Evolutionary conservation across 2,329 filamentous ascomycete species (phyloP).

Genomic region (Colletotrichum endophyticum): DNA sequence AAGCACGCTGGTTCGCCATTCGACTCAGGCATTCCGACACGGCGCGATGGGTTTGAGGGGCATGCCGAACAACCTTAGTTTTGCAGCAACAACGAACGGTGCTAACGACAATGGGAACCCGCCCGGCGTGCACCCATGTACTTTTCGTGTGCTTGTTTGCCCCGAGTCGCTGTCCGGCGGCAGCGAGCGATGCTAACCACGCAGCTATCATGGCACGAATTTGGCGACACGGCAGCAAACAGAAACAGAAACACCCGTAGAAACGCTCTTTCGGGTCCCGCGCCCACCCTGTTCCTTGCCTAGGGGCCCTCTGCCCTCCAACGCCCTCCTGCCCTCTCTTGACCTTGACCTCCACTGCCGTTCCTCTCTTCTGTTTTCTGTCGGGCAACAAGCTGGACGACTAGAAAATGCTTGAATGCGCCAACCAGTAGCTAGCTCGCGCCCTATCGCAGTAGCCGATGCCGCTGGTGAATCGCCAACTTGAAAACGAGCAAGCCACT

Average conservation of each 20-base stretch:
- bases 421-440: not conserved
- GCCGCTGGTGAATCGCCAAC: not conserved
- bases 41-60: not conserved
- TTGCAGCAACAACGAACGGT: not conserved
- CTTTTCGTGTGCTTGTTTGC: not conserved
- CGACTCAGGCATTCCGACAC: slow-evolving; percentile 10
- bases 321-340: not conserved
- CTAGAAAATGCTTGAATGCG: slow-evolving; percentile 5
- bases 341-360: not conserved
- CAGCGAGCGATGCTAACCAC: not conserved
- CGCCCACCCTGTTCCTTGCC: not conserved
- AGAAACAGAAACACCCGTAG: not conserved
- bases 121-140: not conserved
- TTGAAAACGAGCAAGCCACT: not conserved
- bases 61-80: slow-evolving; percentile 12
- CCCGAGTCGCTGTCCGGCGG: not conserved
- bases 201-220: not conserved
- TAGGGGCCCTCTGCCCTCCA: not conserved
- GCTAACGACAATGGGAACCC: slow-evolving; percentile 2
- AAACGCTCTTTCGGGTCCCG: slow-evolving; percentile 5
- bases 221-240: not conserved
- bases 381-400: not conserved
- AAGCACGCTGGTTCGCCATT: not conserved
- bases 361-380: not conserved
- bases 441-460: not conserved